Base-by-base conservation (phyloP, 2,329 filamentous ascomycete species). In the Claviceps quebecensis region DNA sequence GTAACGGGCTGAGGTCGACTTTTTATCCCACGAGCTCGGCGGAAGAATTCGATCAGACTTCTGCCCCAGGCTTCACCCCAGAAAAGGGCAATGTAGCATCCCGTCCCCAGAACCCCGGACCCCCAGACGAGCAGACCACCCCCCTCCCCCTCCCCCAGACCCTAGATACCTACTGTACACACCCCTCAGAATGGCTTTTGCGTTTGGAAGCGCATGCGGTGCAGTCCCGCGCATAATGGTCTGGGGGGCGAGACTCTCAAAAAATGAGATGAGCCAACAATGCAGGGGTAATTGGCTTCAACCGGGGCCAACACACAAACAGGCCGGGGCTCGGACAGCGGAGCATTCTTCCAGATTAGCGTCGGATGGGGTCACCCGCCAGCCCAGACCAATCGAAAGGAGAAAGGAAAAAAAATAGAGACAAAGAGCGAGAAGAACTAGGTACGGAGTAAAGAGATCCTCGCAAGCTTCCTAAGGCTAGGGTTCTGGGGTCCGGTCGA, bases 21-120 rank as follows among this genome's bases (percentile, higher is more conserved):
- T 49, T 54, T 54, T 54, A 54, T 52, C 50, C 47, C 47, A 52
- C 46, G 37, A 47, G 49, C 38, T 8, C 47, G 45, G 38, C 17
- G 44, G 49, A 52, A 47, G 17, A 48, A 45, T 14, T 40, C 13
- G n/a, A 52, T 49, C 44, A 50, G 39, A 47, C 43, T 34, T 45
- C 22, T 47, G 43, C 26, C n/a, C 47, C 26, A 43, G 52, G 37
- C 19, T 47, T 22, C 29, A 34, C 29, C 29, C 29, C 29, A 34
- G 29, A 34, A 34, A 34, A 34, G 29, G 29, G 41, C 36, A 29
- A 40, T 39, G 50, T 52, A 29, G 47, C 47, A 54, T 54, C 34
- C 50, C 50, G 47, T 22, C 3, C 29, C 17, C 22, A 5, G 29
- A 16, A 11, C 11, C 40, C 17, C 26, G 26, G 26, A 29, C 26